These are phyloP conservation scores for Penicillium chermesinum DNA, from an alignment of 495 filamentous ascomycete genomes.

Conservation along the genomic window DNA sequence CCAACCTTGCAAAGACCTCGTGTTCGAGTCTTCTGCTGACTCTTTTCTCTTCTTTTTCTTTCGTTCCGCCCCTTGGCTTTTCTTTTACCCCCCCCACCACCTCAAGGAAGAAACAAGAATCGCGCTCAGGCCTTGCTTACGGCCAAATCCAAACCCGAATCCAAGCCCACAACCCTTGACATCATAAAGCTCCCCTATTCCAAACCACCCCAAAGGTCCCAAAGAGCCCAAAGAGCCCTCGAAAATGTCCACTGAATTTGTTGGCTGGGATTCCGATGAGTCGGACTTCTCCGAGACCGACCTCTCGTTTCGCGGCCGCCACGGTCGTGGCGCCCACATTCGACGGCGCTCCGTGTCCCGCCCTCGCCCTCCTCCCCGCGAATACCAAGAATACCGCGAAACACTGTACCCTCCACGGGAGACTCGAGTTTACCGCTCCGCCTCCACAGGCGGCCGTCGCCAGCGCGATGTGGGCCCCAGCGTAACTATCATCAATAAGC, in stretches of 20 bases:
- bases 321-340: conserved; percentile 18
- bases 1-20: not conserved
- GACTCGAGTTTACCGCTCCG: conserved; percentile 31
- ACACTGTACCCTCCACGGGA: conserved; percentile 20
- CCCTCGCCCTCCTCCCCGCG: conserved; percentile 27
- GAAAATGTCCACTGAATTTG: conserved; percentile 17
- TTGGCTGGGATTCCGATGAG: conserved; percentile 26
- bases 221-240: conserved; percentile 8
- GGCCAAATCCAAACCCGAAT: no score
- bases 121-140: no score
- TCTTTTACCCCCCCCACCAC: no score
- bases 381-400: conserved; percentile 2
- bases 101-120: no score
- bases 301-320: conserved; percentile 25
- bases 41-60: not conserved
- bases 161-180: not conserved
- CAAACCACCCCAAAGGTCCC: not conserved
- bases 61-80: not conserved
- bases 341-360: conserved; percentile 38
- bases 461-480: conserved; percentile 14
- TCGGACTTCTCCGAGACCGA: conserved; percentile 41
- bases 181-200: not conserved
- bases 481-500: conserved; percentile 26
- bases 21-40: not conserved
- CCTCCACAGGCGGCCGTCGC: conserved; percentile 38